Base-by-base conservation (phyloP, 257 asterid species). In the Petrea volubilis region DNA sequence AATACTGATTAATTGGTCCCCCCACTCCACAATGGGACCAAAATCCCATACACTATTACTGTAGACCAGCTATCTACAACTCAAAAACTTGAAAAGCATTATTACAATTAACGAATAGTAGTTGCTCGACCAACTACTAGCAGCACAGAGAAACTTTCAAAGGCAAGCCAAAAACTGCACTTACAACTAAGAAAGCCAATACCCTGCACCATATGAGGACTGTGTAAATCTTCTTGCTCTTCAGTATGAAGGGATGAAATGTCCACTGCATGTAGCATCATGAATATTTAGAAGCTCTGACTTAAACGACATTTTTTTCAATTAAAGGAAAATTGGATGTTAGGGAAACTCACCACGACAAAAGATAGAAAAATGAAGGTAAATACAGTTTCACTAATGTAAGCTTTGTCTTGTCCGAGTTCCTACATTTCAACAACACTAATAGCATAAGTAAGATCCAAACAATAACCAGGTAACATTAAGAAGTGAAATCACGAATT, bases 201-300 rank as follows among this genome's bases (percentile, higher is more conserved):
- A 86, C 98, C 84, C 99, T 85, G 95, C 98, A 92, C 99, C 99
- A 92, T 60, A 95, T 72, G 60, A 90, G 83, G 73, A 92, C 99
- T 17, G 99, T 95, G 82, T 92, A 92, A 79, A 95, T 87, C 87
- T 85, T 95, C 83, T 92, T 92, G 88, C 80, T 86, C 89, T 95
- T 95, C 58, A 86, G 59, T 78, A 92, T 74, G 80, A 95, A 95
- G 74, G 99, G 99, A 83, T 92, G 94, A 92, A 95, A 95, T 27
- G 97, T 95, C 98, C 99, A 95, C 99, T 95, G 91, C 87, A 81
- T 34, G 63, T 61, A 75, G 79, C 70, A 74, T 78, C 63, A 56
- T 10, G 61, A 70, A 76, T 14, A 41, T 65, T 59, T 70, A 62
- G 41, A 65, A 43, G 62, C 12, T 51, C 8, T 11, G 27, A 36